Evolutionary conservation across 345 rosid genomes (phyloP), one percentile per base, ranked within the genome.

Genomic region (Isatis tinctoria): DNA sequence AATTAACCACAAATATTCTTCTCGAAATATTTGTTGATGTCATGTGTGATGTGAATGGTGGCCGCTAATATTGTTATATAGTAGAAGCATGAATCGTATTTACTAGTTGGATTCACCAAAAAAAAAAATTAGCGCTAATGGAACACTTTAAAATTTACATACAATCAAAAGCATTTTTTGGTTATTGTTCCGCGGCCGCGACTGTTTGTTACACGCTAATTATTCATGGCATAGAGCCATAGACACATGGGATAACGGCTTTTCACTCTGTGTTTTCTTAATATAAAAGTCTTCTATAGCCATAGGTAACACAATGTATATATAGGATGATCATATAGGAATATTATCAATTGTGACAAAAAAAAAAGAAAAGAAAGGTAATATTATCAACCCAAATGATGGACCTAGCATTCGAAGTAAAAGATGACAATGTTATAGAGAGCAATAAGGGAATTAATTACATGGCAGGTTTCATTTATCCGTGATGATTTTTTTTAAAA

Each of bases 1-100:
- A 56, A 74, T 45, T 56, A 49, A 49, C 56, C 28, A 65, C 40
- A 64, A 3, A 22, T 53, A 53, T 41, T 73, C 37, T 52, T 63
- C 44, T 40, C 14, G 18, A 16, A 20, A 14, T 10, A 8, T 30
- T 52, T 14, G 8, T 14, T 52, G 62, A 63, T 37, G 43, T 36
- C 13, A 71, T 53, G 7, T 49, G n/a, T n/a, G 43, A 51, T 37
- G 62, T 26, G 20, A 70, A 40, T 40, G 44, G 41, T 70, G 49
- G 48, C 59, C 18, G n/a, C n/a, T n/a, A n/a, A n/a, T n/a, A n/a
- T n/a, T n/a, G 13, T 7, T 69, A 18, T 17, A 28, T 56, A 57
- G 41, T 44, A 30, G 48, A 61, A 14, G 11, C 35, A 70, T 33
- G 48, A 26, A 44, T 17, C 51, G 30, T 48, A 49, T 35, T 60